Percentiles rank a stretch among this genome's conserved stretches.
Conservation (phyloP, 2,329 filamentous ascomycete genomes). For the Colletotrichum sp. region DNA sequence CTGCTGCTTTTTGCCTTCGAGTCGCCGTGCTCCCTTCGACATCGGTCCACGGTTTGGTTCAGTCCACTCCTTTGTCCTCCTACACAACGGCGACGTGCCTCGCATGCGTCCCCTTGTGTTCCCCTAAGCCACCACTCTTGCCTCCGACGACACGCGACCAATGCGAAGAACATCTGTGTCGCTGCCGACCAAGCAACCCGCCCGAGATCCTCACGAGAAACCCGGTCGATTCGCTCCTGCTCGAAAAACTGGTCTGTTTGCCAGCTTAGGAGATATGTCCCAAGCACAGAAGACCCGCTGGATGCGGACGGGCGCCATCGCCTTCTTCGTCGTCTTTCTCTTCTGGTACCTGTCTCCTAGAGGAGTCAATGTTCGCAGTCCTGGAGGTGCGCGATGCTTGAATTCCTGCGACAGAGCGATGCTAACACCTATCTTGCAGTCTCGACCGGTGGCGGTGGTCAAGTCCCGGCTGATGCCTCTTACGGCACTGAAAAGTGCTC, state of each 20-base stretch:
- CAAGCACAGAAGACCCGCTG: conserved; percentile 70
- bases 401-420: background rate
- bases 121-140: background rate
- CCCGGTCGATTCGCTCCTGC: conserved; percentile 61
- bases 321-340: conserved; percentile 63
- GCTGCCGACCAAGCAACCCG: conserved; percentile 64
- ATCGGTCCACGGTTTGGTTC: conserved; percentile 2
- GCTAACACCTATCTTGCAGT: conserved; percentile 26
- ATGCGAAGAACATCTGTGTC: conserved; percentile 73
- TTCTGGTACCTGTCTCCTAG: conserved; percentile 69
- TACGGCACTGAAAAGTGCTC: conserved; percentile 78
- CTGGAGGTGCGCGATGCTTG: conserved; percentile 38
- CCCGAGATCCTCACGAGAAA: conserved; percentile 70
- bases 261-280: conserved; percentile 53
- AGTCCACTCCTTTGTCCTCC: conserved; percentile 15
- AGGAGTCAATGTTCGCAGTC: conserved; percentile 59
- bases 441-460: conserved; percentile 42
- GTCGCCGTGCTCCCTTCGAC: conserved; percentile 1
- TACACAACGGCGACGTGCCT: conserved; percentile 2
- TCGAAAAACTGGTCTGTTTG: conserved; percentile 52
- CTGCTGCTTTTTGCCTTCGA: conserved; percentile 5
- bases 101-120: conserved; percentile 24
- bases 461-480: conserved; percentile 63
- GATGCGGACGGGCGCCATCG: conserved; percentile 68
- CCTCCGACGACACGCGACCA: conserved; percentile 17